Evolutionary conservation across 228 moss, liverwort and hornwort species (phyloP), one percentile per base, ranked within the genome.

Genomic region (Sphagnum fallax): DNA sequence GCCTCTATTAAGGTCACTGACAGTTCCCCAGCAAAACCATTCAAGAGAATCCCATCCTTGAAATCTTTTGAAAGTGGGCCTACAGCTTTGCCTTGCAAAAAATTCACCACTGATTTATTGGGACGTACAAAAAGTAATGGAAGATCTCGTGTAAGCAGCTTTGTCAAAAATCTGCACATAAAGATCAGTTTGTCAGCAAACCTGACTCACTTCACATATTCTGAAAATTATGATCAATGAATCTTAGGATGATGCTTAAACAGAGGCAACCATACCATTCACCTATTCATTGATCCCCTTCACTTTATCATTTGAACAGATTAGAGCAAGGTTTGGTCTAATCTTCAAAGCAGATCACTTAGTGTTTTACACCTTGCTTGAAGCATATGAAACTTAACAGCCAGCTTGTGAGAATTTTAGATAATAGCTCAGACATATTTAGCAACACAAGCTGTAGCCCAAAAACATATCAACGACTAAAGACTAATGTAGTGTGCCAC

Each of bases 71-170:
- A 61, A 66, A 86, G 81, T 18, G 92, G 90, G 47, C 91, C 94
- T 64, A 87, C 70, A 10, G 73, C 80, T 65, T 79, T 76, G 52
- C 94, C 94, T 68, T 92, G 79, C 15, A 94, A 79, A 51, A 92
- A 88, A 75, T 98, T 87, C 63, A 98, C 64, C 53, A 98, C 86
- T 76, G 91, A 91, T 72, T 84, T 93, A 80, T 98, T 98, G 47
- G 98, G 98, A 66, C 93, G 93, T 69, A 98, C 98, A 73, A 98
- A 98, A 6, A 81, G 87, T 74, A 79, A 61, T 18, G 98, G 98
- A 52, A 98, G 87, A 77, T 98, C 98, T 78, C 82, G 72, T 64
- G 98, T 98, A 51, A 98, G 89, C 70, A 98, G 73, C 81, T 92
- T 84, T 62, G 82, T 94, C 80, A 98, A 83, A 72, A 98, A 98